phyloP scores from a whole-genome alignment of 1,284 basidiomycete genomes.

The Sporisorium reilianum region DNA sequence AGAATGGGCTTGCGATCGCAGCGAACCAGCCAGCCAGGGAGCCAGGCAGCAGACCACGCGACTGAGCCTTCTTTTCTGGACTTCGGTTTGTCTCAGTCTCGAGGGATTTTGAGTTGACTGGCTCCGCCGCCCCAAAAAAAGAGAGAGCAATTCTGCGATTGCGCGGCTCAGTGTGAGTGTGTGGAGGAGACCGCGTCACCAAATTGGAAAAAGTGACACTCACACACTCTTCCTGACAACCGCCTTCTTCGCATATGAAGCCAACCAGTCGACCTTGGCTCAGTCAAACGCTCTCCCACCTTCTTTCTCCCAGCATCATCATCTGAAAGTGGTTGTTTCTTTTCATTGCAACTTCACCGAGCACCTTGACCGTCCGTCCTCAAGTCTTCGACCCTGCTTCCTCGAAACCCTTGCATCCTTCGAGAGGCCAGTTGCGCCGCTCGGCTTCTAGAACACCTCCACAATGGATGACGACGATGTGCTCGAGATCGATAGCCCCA shows the following conservation, averaged over 20 bases:
- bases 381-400: neutral
- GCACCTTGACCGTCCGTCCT: neutral
- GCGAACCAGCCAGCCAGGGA: too few species aligned
- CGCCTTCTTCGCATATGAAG: conserved; percentile 5
- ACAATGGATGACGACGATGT: conserved; percentile 56
- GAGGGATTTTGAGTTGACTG: neutral
- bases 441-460: neutral
- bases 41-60: conserved; percentile 2
- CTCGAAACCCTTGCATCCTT: neutral
- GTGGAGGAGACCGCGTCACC: conserved; percentile 21
- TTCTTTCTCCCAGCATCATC: neutral
- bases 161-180: conserved; percentile 5
- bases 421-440: neutral
- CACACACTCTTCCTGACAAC: too few species aligned
- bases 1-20: neutral
- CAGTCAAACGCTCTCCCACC: neutral
- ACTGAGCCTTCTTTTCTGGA: too few species aligned
- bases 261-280: neutral
- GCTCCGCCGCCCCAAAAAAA: neutral
- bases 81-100: neutral
- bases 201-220: conserved; percentile 21
- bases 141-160: too few species aligned
- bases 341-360: too few species aligned
- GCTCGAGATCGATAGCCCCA: conserved; percentile 56
- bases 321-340: too few species aligned